Evolutionary conservation across 306 rosid genomes (phyloP).

Genomic region (Luffa acutangula): DNA sequence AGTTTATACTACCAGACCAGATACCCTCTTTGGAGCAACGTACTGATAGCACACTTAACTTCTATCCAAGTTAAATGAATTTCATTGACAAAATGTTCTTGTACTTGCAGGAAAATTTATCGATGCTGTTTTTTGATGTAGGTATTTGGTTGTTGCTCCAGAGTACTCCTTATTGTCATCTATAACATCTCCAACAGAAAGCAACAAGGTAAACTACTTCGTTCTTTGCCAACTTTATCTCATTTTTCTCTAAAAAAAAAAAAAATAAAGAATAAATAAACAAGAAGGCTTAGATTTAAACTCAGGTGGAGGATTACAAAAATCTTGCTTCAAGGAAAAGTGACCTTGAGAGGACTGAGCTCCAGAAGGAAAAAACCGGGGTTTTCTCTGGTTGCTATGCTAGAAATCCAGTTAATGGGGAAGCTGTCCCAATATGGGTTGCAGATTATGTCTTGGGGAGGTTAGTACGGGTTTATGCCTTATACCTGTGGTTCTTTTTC

Average conservation of each 20-base stretch:
- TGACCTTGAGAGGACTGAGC: conserved; percentile 97
- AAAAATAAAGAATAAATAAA: conserved; percentile 6
- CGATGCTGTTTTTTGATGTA: conserved; percentile 29
- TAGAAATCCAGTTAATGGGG: conserved; percentile 78
- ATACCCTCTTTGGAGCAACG: conserved; percentile 98
- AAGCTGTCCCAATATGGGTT: conserved; percentile 87
- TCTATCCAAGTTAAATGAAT: conserved; percentile 16
- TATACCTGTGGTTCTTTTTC: neutral
- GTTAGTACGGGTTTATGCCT: conserved; percentile 31
- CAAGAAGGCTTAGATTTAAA: conserved; percentile 28
- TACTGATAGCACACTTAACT: conserved; percentile 34
- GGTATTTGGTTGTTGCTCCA: conserved; percentile 90
- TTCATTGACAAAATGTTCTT: conserved; percentile 1
- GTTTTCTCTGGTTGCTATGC: conserved; percentile 88
- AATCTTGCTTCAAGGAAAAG: conserved; percentile 79
- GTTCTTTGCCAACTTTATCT: conserved; percentile 15
- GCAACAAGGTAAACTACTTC: conserved; percentile 41
- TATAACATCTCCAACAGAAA: conserved; percentile 41
- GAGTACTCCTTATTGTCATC: conserved; percentile 68
- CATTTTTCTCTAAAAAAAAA: neutral
- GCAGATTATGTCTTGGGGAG: conserved; percentile 98
- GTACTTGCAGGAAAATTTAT: neutral
- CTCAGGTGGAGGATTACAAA: conserved; percentile 76
- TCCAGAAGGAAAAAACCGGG: conserved; percentile 93
- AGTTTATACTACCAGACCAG: conserved; percentile 91